phyloP scores from a whole-genome alignment of 1,139 yeast genomes.

The Geotrichum cucujoidarum region DNA sequence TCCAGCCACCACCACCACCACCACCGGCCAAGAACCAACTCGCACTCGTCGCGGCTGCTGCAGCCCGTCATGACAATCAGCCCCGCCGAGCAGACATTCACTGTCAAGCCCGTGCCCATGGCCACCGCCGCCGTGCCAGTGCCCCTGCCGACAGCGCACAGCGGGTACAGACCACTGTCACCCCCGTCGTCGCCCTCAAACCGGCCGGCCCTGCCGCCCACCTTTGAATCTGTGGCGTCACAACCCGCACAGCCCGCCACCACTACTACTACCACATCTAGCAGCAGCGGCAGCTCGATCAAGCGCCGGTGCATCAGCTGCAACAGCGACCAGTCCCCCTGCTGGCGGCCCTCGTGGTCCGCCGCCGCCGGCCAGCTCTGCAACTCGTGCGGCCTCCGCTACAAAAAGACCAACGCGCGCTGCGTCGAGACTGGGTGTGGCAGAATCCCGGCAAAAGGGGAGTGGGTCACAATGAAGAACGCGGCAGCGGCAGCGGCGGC shows the following conservation, averaged over 20 bases:
- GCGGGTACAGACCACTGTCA: neutral
- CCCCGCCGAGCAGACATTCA: constrained; percentile 9
- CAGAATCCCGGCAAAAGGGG: constrained; percentile 93
- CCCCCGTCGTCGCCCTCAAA: constrained; percentile 5
- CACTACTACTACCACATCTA: constrained; percentile 3
- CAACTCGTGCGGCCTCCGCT: constrained; percentile 91
- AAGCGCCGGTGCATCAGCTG: constrained; percentile 69
- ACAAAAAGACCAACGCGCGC: constrained; percentile 88
- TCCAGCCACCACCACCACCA: neutral
- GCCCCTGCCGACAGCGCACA: neutral
- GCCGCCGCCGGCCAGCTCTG: constrained; percentile 83
- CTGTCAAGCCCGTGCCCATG: constrained; percentile 1
- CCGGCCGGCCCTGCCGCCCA: neutral
- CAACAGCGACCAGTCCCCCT: constrained; percentile 86
- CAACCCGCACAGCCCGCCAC: neutral
- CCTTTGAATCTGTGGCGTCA: neutral
- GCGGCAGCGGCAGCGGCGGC: constrained; percentile 46
- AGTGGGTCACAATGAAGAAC: constrained; percentile 85
- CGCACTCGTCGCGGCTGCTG: neutral
- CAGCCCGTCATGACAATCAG: constrained; percentile 7
- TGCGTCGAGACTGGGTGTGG: constrained; percentile 72
- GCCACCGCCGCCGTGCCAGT: neutral
- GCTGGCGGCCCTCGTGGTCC: constrained; percentile 99
- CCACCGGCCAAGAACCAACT: neutral
- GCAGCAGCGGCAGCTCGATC: constrained; percentile 2